Evolutionary conservation across 176 grass and related monocot genomes (phyloP).

Genomic region (Olyra latifolia): DNA sequence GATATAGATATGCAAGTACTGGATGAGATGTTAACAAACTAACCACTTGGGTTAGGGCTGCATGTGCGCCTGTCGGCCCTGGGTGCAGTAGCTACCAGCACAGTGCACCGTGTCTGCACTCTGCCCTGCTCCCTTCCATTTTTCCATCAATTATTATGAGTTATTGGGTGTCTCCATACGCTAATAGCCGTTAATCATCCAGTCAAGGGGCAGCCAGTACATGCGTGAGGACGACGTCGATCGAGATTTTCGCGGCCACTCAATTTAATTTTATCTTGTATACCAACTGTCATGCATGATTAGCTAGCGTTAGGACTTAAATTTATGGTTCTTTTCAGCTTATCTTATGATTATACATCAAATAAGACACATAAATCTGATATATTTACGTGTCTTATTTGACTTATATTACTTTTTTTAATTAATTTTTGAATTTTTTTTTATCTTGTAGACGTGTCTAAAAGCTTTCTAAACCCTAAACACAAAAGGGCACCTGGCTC

Average conservation of each 20-base stretch:
- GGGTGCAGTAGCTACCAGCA: not conserved
- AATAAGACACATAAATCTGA: too few species aligned
- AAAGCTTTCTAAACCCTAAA: too few species aligned
- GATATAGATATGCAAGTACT: too few species aligned
- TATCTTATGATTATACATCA: too few species aligned
- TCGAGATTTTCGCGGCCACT: not conserved
- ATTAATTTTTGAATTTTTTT: too few species aligned
- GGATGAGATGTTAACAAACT: conserved; percentile 6
- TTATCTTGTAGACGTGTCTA: too few species aligned
- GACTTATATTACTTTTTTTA: too few species aligned
- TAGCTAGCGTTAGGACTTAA: too few species aligned
- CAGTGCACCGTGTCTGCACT: not conserved
- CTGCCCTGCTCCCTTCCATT: not conserved
- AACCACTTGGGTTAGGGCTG: not conserved
- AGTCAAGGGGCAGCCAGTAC: not conserved
- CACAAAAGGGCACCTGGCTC: too few species aligned
- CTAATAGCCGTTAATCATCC: too few species aligned
- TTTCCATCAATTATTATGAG: not conserved
- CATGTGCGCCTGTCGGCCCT: conserved; percentile 36
- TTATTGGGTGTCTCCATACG: not conserved
- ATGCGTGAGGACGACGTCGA: not conserved
- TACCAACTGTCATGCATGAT: not conserved
- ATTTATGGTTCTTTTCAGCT: too few species aligned
- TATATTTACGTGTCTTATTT: too few species aligned
- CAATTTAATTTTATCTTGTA: not conserved